phyloP scores from a whole-genome alignment of 345 rosid genomes.

The Firmiana major region DNA sequence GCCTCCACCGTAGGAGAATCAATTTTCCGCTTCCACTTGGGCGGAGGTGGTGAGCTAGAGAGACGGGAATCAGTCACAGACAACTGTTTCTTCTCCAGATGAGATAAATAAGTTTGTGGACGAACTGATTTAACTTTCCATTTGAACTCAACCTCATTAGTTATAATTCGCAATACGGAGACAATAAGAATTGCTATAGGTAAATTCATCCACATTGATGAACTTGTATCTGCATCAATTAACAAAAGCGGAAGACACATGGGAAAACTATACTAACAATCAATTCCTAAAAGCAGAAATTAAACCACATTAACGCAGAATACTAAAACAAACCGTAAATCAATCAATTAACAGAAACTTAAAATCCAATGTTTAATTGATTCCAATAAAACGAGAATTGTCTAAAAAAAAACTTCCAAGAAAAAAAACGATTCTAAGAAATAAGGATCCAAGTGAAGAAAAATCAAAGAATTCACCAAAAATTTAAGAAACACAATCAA shows the following conservation, averaged over 20 bases:
- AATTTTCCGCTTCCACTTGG: conserved; percentile 78
- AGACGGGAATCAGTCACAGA: conserved; percentile 74
- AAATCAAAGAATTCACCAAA: background rate
- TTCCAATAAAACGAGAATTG: background rate
- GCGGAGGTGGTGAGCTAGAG: conserved; percentile 43
- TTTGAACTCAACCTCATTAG: conserved; percentile 66
- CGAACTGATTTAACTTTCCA: conserved; percentile 46
- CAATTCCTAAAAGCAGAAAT: background rate
- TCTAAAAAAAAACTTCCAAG: background rate
- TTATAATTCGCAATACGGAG: conserved; percentile 44
- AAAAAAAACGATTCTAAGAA: background rate
- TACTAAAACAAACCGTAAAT: background rate
- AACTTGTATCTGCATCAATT: conserved; percentile 69
- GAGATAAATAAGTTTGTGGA: conserved; percentile 43
- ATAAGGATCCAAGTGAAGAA: background rate
- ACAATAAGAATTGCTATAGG: conserved; percentile 72
- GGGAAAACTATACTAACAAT: background rate
- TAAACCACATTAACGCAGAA: background rate
- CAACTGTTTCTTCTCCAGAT: conserved; percentile 67
- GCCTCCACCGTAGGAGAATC: conserved; percentile 84
- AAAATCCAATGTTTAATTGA: background rate
- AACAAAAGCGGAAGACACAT: conserved; percentile 1
- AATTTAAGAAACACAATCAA: background rate
- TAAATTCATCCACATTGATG: conserved; percentile 90
- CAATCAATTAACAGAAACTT: background rate